Percentiles rank a stretch among this genome's conserved stretches.
These are phyloP conservation scores for Cutaneotrichosporon daszewskae DNA, from an alignment of 1,284 basidiomycete genomes.

Conservation along the genomic window DNA sequence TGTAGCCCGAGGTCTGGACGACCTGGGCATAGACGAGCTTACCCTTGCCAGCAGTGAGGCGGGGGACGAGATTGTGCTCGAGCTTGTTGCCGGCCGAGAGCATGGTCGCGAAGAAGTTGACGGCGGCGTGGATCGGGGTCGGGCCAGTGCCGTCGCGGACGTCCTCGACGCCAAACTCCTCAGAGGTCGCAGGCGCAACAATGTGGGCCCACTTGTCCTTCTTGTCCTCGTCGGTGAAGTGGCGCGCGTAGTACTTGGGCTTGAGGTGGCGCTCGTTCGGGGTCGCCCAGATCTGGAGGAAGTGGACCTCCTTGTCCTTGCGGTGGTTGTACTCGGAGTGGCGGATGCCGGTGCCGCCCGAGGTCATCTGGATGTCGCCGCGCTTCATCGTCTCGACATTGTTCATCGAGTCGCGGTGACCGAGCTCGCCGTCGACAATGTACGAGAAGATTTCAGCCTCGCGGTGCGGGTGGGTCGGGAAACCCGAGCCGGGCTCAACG, in stretches of 20 bases:
- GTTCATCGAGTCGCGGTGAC: conserved; percentile 73
- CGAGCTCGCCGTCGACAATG: conserved; percentile 51
- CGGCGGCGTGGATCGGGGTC: conserved; percentile 55
- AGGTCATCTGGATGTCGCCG: conserved; percentile 85
- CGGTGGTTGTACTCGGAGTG: conserved; percentile 65
- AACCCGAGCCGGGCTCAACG: conserved; percentile 59
- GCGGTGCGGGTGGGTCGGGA: conserved; percentile 75
- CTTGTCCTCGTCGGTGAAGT: conserved; percentile 78
- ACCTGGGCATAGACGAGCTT: conserved; percentile 49
- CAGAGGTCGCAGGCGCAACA: conserved; percentile 59
- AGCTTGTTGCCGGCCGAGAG: conserved; percentile 56
- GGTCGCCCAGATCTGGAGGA: conserved; percentile 74
- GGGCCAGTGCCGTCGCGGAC: conserved; percentile 65
- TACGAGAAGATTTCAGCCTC: conserved; percentile 92
- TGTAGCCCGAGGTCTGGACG: conserved; percentile 70
- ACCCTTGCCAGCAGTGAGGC: conserved; percentile 4
- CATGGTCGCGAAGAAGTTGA: conserved; percentile 57
- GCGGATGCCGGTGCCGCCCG: conserved; percentile 57
- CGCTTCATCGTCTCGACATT: conserved; percentile 81
- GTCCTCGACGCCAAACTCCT: conserved; percentile 52
- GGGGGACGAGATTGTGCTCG: conserved; percentile 54
- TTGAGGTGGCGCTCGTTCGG: conserved; percentile 57
- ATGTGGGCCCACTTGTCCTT: conserved; percentile 60
- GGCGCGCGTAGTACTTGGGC: conserved; percentile 78
- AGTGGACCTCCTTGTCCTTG: conserved; percentile 55